These are phyloP conservation scores for Takakia lepidozioides DNA, from an alignment of 225 moss, liverwort and hornwort genomes.

Conservation along the genomic window DNA sequence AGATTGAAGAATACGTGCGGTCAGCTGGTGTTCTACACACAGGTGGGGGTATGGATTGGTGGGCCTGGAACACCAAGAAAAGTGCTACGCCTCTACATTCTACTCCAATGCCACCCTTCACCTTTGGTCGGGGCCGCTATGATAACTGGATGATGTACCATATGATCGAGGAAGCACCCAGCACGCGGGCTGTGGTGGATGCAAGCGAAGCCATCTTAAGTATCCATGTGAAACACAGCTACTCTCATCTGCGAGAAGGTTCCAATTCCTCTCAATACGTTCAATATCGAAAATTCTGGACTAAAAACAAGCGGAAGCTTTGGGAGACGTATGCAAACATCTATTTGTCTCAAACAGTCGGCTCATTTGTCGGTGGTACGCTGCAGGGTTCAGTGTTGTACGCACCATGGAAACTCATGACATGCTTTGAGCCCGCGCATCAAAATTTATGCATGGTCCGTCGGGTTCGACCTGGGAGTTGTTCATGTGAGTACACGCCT, in stretches of 20 bases:
- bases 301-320: too few species aligned
- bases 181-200: constrained; percentile 39
- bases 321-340: too few species aligned
- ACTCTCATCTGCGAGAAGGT: too few species aligned
- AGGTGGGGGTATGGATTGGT: constrained; percentile 37
- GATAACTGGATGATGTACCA: constrained; percentile 61
- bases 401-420: constrained; percentile 54
- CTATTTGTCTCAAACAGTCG: too few species aligned
- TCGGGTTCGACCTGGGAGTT: too few species aligned
- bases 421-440: constrained; percentile 33
- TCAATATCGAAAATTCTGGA: too few species aligned
- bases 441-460: too few species aligned
- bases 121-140: constrained; percentile 43
- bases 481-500: too few species aligned
- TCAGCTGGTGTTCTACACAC: constrained; percentile 29
- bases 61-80: constrained; percentile 46
- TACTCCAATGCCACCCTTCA: constrained; percentile 49
- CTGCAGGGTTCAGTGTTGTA: too few species aligned
- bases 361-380: too few species aligned
- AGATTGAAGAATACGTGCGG: constrained; percentile 35
- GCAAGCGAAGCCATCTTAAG: constrained; percentile 45
- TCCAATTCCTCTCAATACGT: too few species aligned
- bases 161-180: constrained; percentile 37
- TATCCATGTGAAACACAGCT: constrained; percentile 32
- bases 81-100: constrained; percentile 18